Evolutionary conservation across 768 basidiomycete genomes (phyloP), one percentile per base, ranked within the genome.

Genomic region (Dendrothele bispora): DNA sequence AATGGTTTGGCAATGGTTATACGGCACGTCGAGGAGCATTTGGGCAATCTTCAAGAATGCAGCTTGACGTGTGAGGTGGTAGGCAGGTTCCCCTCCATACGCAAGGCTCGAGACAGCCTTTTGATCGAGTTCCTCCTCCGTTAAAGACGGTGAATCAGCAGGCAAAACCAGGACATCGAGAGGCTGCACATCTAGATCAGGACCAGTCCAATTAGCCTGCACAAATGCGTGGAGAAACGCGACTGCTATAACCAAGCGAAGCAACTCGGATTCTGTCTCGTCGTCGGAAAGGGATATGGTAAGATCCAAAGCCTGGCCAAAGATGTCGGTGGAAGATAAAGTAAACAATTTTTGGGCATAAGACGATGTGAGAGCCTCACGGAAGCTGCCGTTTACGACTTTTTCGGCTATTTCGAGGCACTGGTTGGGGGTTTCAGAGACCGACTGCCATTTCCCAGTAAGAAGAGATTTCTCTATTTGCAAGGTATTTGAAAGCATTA

Each of bases 171-270:
- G 53, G 30, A 77, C 53, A 45, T 79, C 73, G 39, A 73, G 55
- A 21, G 79, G 70, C 52, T 66, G 64, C 52, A 94, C 63, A 50
- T 82, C 70, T 35, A 97, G 77, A 57, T 88, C 78, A 2, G 97
- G 97, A 5, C 97, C 97, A 0, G 95, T 98, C 93, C 94, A 99
- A 66, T 99, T 99, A 24, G 74, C 77, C 63, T 99, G 97, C 4
- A 94, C 74, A 69, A 95, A 99, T 0, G 90, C 82, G 54, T 97
- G 92, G 20, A 98, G 73, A 52, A 86, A 86, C 5, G 92, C 84
- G 8, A 95, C 75, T 0, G 82, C 91, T 8, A 92, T 53, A 10
- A 80, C 64, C 30, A 98, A 70, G 25, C 75, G 77, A 29, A 75
- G 50, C 18, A 86, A 57, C 61, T 88, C 88, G 30, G 66, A 67